Conservation (phyloP, 768 basidiomycete genomes). For the Psilocybe sp. region DNA sequence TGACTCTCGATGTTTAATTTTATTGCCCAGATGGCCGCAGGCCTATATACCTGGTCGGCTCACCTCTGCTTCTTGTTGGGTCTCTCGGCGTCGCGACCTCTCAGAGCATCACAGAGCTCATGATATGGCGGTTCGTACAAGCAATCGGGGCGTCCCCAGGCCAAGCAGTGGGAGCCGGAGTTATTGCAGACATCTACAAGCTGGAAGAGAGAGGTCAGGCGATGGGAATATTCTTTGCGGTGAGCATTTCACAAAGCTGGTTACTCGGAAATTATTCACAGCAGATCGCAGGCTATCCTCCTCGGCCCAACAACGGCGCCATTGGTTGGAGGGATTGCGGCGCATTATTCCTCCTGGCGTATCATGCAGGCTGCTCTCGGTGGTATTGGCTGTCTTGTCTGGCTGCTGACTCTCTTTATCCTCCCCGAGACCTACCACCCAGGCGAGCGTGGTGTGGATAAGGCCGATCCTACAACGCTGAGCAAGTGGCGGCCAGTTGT, state of each 20-base stretch:
- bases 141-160: slow-evolving; percentile 59
- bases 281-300: slow-evolving; percentile 39
- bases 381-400: slow-evolving; percentile 33
- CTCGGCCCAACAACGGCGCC: slow-evolving; percentile 64
- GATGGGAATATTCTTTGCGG: slow-evolving; percentile 54
- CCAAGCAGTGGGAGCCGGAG: slow-evolving; percentile 48
- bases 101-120: slow-evolving; percentile 37
- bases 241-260: slow-evolving; percentile 18
- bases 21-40: slow-evolving; percentile 53
- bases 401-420: slow-evolving; percentile 37
- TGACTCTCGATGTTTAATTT: background rate
- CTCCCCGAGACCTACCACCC: slow-evolving; percentile 71
- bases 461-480: slow-evolving; percentile 23
- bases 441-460: slow-evolving; percentile 52
- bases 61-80: slow-evolving; percentile 57
- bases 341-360: slow-evolving; percentile 70
- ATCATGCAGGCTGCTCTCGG: slow-evolving; percentile 49
- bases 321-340: slow-evolving; percentile 48
- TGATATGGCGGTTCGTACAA: slow-evolving; percentile 62
- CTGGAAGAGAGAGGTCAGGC: slow-evolving; percentile 55
- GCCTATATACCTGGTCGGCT: slow-evolving; percentile 51
- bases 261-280: background rate
- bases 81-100: slow-evolving; percentile 59
- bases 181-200: slow-evolving; percentile 61
- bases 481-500: slow-evolving; percentile 34